Evolutionary conservation across 306 rosid species (phyloP).

Genomic region (Macrotyloma uniflorum): DNA sequence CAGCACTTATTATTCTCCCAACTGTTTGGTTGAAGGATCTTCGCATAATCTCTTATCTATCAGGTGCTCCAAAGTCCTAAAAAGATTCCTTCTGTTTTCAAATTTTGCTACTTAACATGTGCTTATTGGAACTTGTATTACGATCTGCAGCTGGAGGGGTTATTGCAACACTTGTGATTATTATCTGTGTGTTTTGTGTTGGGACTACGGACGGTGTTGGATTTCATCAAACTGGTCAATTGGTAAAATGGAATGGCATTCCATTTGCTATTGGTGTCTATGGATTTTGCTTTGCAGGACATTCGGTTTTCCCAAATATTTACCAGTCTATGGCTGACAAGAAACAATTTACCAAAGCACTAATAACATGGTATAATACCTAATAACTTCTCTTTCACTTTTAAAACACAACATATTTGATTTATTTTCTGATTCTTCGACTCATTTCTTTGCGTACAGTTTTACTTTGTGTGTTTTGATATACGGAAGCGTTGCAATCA

Average conservation of each 20-base stretch:
- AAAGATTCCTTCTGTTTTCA: neutral
- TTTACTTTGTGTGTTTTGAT: slow-evolving; percentile 58
- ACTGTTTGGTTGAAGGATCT: slow-evolving; percentile 75
- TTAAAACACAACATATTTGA: neutral
- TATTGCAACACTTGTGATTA: slow-evolving; percentile 59
- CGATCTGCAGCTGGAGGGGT: slow-evolving; percentile 68
- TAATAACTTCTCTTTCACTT: slow-evolving; percentile 5
- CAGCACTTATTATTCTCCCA: slow-evolving; percentile 71
- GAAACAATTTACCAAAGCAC: slow-evolving; percentile 54
- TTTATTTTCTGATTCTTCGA: slow-evolving; percentile 6
- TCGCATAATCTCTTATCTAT: slow-evolving; percentile 68
- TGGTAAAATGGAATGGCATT: slow-evolving; percentile 65
- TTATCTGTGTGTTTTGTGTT: slow-evolving; percentile 55
- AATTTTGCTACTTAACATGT: neutral
- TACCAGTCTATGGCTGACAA: slow-evolving; percentile 84
- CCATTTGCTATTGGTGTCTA: slow-evolving; percentile 75
- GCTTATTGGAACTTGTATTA: slow-evolving; percentile 19
- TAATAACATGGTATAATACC: slow-evolving; percentile 30
- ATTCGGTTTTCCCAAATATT: slow-evolving; percentile 73
- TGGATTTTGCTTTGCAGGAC: slow-evolving; percentile 82
- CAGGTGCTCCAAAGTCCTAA: slow-evolving; percentile 50
- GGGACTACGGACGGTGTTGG: slow-evolving; percentile 64
- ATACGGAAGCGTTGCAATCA: slow-evolving; percentile 69
- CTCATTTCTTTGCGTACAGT: slow-evolving; percentile 46
- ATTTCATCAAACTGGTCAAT: slow-evolving; percentile 55